A percentile compares a stretch with the other conserved stretches of the same genome.
Evolutionary conservation across 164 flowering plant genomes (phyloP).

Genomic region (Dillenia turbinata): DNA sequence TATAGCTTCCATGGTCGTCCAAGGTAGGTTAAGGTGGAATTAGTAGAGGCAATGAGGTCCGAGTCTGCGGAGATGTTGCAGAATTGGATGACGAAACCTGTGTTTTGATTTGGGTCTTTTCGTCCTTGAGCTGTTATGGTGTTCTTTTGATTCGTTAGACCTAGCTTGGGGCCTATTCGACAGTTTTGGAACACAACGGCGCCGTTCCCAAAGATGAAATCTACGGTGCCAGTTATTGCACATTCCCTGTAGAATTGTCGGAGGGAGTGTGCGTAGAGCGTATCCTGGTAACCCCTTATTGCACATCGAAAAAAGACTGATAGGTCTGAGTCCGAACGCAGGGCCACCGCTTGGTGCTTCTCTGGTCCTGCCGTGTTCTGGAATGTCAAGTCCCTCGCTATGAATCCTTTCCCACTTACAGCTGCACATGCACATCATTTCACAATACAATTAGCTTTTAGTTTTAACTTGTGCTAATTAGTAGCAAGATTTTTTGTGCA

Average conservation of each 20-base stretch:
- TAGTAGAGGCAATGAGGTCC: conserved; percentile 28
- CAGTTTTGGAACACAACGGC: conserved; percentile 73
- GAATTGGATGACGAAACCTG: conserved; percentile 79
- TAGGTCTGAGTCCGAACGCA: conserved; percentile 41
- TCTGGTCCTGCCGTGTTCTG: conserved; percentile 59
- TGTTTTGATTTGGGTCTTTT: conserved; percentile 49
- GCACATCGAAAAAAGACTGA: conserved; percentile 40
- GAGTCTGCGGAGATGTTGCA: conserved; percentile 64
- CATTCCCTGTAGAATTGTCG: conserved; percentile 91
- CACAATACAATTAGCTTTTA: no score
- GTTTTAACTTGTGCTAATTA: no score
- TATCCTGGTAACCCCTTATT: conserved; percentile 51
- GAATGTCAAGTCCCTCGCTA: conserved; percentile 48
- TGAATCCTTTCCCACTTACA: conserved; percentile 45
- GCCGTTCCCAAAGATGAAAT: conserved; percentile 84
- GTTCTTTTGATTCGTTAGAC: conserved; percentile 75
- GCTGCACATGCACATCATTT: conserved; percentile 20
- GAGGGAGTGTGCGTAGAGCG: conserved; percentile 47
- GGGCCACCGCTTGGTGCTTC: conserved; percentile 55
- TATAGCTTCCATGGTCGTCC: conserved; percentile 88
- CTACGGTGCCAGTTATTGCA: conserved; percentile 71
- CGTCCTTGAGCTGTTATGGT: conserved; percentile 85
- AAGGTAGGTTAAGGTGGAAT: conserved; percentile 51
- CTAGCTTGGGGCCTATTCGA: conserved; percentile 47
- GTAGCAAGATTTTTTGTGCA: no score